Conservation (phyloP, 129 eudicot species). For the Ambrosia trifida region DNA sequence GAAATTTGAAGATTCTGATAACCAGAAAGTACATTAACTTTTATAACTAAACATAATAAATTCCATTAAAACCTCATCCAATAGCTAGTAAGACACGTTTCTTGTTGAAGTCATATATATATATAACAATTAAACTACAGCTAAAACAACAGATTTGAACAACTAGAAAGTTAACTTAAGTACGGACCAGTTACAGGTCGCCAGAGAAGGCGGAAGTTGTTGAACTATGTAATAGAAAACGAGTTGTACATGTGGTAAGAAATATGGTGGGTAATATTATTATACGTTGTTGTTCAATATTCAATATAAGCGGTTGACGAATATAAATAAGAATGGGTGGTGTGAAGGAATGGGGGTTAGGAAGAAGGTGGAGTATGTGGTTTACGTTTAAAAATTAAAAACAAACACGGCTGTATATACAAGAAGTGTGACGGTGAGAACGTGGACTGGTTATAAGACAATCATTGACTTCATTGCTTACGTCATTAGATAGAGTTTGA, state of each 20-base stretch:
- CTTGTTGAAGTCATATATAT: background rate
- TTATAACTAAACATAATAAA: background rate
- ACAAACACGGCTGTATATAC: background rate
- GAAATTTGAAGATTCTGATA: background rate
- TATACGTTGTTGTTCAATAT: too few species aligned
- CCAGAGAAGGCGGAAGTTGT: background rate
- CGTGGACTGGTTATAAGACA: background rate
- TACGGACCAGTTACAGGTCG: background rate
- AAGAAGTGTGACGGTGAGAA: background rate
- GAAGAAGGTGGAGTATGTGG: background rate
- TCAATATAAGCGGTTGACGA: background rate
- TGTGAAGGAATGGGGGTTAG: background rate
- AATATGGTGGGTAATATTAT: background rate
- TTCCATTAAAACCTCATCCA: too few species aligned
- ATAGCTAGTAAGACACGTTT: background rate
- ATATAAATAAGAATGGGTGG: background rate
- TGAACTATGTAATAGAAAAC: too few species aligned
- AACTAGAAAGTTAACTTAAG: too few species aligned
- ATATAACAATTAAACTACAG: background rate
- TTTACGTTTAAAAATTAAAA: background rate
- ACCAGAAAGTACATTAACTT: background rate
- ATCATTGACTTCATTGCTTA: background rate
- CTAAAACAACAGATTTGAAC: too few species aligned
- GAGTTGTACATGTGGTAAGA: slow-evolving; percentile 3
- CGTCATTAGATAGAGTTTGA: background rate